phyloP scores from a whole-genome alignment of 2,329 filamentous ascomycete genomes.

The Penicillium polonicum region DNA sequence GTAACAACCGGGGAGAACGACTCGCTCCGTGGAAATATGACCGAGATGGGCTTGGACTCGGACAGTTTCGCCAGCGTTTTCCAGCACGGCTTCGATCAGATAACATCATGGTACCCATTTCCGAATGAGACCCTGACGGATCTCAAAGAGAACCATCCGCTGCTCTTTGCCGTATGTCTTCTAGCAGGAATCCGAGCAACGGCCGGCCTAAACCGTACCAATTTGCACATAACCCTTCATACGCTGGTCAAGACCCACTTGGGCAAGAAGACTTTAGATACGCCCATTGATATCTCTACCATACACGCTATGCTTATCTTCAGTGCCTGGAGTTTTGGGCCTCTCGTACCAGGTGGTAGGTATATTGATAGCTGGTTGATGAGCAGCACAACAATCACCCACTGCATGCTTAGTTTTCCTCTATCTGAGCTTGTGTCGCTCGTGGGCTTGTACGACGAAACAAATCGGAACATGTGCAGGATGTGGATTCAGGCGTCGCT shows the following conservation, averaged over 20 bases:
- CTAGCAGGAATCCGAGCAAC: constrained; percentile 10
- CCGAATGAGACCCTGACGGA: constrained; percentile 6
- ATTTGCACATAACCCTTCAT: constrained; percentile 8
- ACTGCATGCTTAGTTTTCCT: constrained; percentile 11
- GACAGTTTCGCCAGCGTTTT: constrained; percentile 5
- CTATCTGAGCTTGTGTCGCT: constrained; percentile 1
- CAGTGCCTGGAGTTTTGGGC: constrained; percentile 10
- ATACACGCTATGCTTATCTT: constrained; percentile 11
- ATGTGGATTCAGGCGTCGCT: constrained; percentile 13
- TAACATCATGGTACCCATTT: constrained; percentile 10
- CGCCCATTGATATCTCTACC: constrained; percentile 7
- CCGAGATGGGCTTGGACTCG: constrained; percentile 9
- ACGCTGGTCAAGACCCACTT: constrained; percentile 10
- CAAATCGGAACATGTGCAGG: constrained; percentile 6
- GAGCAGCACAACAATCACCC: constrained; percentile 10
- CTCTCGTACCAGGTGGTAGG: constrained; percentile 5
- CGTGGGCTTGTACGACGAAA: constrained; percentile 1
- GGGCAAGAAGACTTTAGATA: constrained; percentile 7
- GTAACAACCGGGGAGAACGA: constrained; percentile 6
- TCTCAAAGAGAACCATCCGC: constrained; percentile 8
- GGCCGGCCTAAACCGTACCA: constrained; percentile 5
- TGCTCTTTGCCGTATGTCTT: constrained; percentile 10
- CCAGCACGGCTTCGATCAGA: constrained; percentile 9
- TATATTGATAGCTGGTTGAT: constrained; percentile 14
- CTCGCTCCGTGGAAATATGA: constrained; percentile 5